Conservation (phyloP, 2,329 filamentous ascomycete genomes). For the Ampelomyces quisqualis region DNA sequence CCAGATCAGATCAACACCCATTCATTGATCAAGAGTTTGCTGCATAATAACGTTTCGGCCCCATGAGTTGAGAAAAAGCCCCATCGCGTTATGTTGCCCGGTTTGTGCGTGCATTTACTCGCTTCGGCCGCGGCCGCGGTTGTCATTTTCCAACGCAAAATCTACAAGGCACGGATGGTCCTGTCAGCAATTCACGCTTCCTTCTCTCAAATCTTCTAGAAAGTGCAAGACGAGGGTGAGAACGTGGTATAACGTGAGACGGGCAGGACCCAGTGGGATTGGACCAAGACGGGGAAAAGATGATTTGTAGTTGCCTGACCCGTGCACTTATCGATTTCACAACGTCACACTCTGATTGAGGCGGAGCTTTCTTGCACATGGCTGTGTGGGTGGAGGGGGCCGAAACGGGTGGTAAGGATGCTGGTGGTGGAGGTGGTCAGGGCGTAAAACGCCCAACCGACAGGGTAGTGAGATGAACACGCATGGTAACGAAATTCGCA, state of each 20-base stretch:
- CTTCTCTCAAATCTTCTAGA: slow-evolving; percentile 4
- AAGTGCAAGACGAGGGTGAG: not conserved
- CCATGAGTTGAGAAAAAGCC: too few relatives aligned
- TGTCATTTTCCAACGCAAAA: slow-evolving; percentile 32
- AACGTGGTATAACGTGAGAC: slow-evolving; percentile 12
- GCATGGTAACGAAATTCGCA: slow-evolving; percentile 1
- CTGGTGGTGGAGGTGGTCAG: not conserved
- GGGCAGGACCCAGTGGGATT: slow-evolving; percentile 1
- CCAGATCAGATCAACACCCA: not conserved
- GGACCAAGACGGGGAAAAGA: slow-evolving; percentile 1
- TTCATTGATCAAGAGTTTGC: too few relatives aligned
- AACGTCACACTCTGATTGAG: slow-evolving; percentile 24
- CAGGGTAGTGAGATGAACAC: not conserved
- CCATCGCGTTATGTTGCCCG: too few relatives aligned
- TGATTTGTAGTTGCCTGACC: slow-evolving; percentile 1
- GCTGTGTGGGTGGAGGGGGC: slow-evolving; percentile 7
- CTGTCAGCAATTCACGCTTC: slow-evolving; percentile 1
- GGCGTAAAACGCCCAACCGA: slow-evolving; percentile 1
- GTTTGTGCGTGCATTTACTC: not conserved
- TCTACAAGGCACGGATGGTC: slow-evolving; percentile 11
- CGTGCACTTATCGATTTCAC: slow-evolving; percentile 7
- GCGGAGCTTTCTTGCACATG: slow-evolving; percentile 19
- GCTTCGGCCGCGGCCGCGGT: too few relatives aligned
- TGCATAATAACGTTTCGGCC: not conserved
- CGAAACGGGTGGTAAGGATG: slow-evolving; percentile 6